Percentiles rank a stretch among this genome's conserved stretches.
Evolutionary conservation across 805 yeast genomes (phyloP).

Genomic region (Sungouiella thailandica): DNA sequence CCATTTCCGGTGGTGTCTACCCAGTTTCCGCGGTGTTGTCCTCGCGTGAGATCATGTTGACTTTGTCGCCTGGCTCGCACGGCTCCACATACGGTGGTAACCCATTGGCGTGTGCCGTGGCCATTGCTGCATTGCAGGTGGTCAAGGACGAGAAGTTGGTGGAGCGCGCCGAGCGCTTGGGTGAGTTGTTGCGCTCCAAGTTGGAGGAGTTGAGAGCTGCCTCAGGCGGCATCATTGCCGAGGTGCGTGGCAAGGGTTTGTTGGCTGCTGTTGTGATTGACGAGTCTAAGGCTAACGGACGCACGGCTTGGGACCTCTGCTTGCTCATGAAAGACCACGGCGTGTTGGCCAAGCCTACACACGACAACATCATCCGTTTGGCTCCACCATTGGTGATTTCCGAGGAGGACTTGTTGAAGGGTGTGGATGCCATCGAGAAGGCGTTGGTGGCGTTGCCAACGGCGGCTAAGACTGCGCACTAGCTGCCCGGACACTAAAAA

Average conservation of each 20-base stretch:
- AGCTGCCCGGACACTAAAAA: slow-evolving; percentile 8
- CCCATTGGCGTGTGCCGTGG: slow-evolving; percentile 89
- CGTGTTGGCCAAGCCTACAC: slow-evolving; percentile 93
- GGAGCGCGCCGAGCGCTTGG: slow-evolving; percentile 69
- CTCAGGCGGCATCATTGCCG: slow-evolving; percentile 50
- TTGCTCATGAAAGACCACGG: slow-evolving; percentile 83
- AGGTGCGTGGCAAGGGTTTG: slow-evolving; percentile 81
- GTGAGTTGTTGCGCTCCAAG: slow-evolving; percentile 61
- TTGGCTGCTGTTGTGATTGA: slow-evolving; percentile 90
- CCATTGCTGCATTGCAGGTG: slow-evolving; percentile 89
- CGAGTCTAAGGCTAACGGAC: slow-evolving; percentile 74
- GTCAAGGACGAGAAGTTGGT: slow-evolving; percentile 82
- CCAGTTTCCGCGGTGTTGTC: slow-evolving; percentile 92
- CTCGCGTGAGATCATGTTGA: slow-evolving; percentile 83
- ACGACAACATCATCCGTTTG: slow-evolving; percentile 88
- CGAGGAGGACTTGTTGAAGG: slow-evolving; percentile 77
- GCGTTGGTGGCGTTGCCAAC: slow-evolving; percentile 53
- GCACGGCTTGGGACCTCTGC: slow-evolving; percentile 96
- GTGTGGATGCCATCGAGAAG: slow-evolving; percentile 66
- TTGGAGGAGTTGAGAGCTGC: slow-evolving; percentile 48
- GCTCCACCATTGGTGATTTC: slow-evolving; percentile 95
- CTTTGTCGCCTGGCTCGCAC: slow-evolving; percentile 91
- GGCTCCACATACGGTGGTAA: slow-evolving; percentile 98
- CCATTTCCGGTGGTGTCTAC: slow-evolving; percentile 89
- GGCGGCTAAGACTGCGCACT: slow-evolving; percentile 44